Percentiles rank a stretch among this genome's conserved stretches.
These are phyloP conservation scores for Petrea volubilis DNA, from an alignment of 257 asterid species.

Conservation along the genomic window DNA sequence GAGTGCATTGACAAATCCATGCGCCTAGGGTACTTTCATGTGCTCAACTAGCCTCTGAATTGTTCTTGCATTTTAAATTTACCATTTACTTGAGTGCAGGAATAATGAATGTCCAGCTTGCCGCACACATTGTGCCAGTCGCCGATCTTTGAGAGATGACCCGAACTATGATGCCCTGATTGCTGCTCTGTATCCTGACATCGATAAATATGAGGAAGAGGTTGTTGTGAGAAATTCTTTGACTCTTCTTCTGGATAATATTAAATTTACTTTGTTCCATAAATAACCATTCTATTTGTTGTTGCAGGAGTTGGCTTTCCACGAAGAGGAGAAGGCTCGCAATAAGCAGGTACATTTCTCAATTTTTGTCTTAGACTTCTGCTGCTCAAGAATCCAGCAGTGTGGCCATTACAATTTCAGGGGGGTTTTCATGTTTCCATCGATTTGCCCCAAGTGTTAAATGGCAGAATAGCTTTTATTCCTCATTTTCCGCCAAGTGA, in stretches of 20 bases:
- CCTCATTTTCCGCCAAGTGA: neutral
- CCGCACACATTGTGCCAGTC: slow-evolving; percentile 99
- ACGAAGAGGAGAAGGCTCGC: slow-evolving; percentile 92
- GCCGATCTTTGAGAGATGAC: slow-evolving; percentile 97
- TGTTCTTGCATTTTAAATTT: slow-evolving; percentile 21
- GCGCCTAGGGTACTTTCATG: slow-evolving; percentile 81
- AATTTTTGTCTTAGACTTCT: slow-evolving; percentile 8
- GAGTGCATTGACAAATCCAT: slow-evolving; percentile 99
- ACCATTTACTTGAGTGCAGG: slow-evolving; percentile 45
- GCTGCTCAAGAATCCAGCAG: slow-evolving; percentile 7
- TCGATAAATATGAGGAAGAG: slow-evolving; percentile 96
- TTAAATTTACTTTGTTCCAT: slow-evolving; percentile 23
- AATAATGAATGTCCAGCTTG: slow-evolving; percentile 99
- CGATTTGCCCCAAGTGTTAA: neutral
- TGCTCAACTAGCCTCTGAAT: slow-evolving; percentile 15
- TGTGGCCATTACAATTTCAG: slow-evolving; percentile 10
- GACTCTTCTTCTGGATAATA: slow-evolving; percentile 20
- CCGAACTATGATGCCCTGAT: slow-evolving; percentile 96
- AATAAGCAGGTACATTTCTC: slow-evolving; percentile 72
- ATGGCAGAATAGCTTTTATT: neutral
- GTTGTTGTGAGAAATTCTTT: slow-evolving; percentile 42
- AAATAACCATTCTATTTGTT: slow-evolving; percentile 26
- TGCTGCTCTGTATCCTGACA: slow-evolving; percentile 85
- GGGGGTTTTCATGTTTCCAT: neutral
- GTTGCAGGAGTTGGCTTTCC: slow-evolving; percentile 86